These are phyloP conservation scores for Apiospora malaysiana DNA, from an alignment of 2,329 filamentous ascomycete species.

Conservation along the genomic window DNA sequence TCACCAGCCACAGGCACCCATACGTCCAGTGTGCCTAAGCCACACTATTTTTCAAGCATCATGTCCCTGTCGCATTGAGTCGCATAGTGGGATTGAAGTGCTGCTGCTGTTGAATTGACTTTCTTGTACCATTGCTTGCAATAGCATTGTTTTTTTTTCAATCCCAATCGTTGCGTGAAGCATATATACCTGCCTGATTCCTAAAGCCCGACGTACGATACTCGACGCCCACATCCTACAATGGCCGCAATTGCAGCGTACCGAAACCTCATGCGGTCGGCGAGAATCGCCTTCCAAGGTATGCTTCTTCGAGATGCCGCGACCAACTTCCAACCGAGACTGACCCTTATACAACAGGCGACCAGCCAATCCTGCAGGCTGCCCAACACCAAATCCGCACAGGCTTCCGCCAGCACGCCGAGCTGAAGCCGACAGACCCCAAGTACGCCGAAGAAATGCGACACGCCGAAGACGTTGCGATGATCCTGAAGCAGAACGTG, in stretches of 20 bases:
- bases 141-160: too few species aligned
- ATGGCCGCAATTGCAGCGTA: slow-evolving; percentile 73
- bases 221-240: not conserved
- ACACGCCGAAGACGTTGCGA: slow-evolving; percentile 83
- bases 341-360: slow-evolving; percentile 59
- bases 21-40: not conserved
- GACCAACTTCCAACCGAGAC: slow-evolving; percentile 14
- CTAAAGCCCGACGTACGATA: too few species aligned
- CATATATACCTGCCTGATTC: not conserved
- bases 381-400: slow-evolving; percentile 75
- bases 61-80: not conserved
- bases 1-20: not conserved
- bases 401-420: slow-evolving; percentile 73
- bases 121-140: not conserved
- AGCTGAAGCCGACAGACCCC: slow-evolving; percentile 61
- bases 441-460: slow-evolving; percentile 69
- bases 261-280: slow-evolving; percentile 79
- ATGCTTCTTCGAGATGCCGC: slow-evolving; percentile 27
- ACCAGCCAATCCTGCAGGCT: slow-evolving; percentile 69
- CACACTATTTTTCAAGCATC: not conserved
- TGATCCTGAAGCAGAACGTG: slow-evolving; percentile 80
- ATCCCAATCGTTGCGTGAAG: too few species aligned
- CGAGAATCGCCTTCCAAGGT: slow-evolving; percentile 85
- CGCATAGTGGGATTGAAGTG: not conserved
- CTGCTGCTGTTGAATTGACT: slow-evolving; percentile 5